phyloP scores from a whole-genome alignment of 176 grass and related monocot genomes.

The Aegilops umbellulata region DNA sequence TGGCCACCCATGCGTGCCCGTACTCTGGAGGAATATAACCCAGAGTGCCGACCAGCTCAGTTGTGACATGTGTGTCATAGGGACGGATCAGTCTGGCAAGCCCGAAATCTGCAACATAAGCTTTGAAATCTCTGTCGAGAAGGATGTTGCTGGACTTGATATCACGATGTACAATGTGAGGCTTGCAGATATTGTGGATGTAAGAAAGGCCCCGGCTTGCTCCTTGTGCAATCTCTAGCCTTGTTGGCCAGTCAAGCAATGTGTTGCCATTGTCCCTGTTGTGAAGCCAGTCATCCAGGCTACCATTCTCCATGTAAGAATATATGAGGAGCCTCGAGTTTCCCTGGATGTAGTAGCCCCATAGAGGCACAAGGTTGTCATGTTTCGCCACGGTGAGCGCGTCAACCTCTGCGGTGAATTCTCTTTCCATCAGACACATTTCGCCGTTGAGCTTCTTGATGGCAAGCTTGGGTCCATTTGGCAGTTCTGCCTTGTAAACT shows the following conservation, averaged over 20 bases:
- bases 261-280: conserved; percentile 43
- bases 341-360: conserved; percentile 77
- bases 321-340: conserved; percentile 69
- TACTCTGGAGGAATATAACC: conserved; percentile 97
- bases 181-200: conserved; percentile 80
- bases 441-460: conserved; percentile 85
- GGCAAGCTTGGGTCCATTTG: conserved; percentile 60
- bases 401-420: conserved; percentile 82
- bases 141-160: conserved; percentile 96
- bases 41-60: conserved; percentile 81
- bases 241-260: conserved; percentile 71
- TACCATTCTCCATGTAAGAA: conserved; percentile 98
- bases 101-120: conserved; percentile 89
- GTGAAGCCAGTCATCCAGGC: conserved; percentile 91
- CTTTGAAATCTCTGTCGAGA: conserved; percentile 69
- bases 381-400: conserved; percentile 73
- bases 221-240: conserved; percentile 73
- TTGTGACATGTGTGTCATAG: conserved; percentile 82
- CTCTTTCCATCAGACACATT: conserved; percentile 80
- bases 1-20: conserved; percentile 73
- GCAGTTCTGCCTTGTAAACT: conserved; percentile 75
- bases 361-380: conserved; percentile 73
- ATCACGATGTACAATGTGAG: conserved; percentile 80
- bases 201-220: conserved; percentile 72
- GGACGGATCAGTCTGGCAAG: conserved; percentile 80